phyloP scores from a whole-genome alignment of 2,329 filamentous ascomycete species.

The Xylaria sp. region DNA sequence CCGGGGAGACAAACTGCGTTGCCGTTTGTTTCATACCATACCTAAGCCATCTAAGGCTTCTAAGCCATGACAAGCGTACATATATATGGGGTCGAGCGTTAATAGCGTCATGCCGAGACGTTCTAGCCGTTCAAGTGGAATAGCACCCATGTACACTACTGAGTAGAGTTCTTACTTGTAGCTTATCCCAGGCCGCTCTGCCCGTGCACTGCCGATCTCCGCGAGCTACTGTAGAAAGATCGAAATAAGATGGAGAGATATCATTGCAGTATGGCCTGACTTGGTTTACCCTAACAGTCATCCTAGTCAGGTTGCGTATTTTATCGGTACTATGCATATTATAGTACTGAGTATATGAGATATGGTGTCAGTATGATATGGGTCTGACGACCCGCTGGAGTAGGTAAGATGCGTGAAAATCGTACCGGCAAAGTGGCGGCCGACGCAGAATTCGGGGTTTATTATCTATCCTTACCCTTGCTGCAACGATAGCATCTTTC shows the following conservation, averaged over 20 bases:
- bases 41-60: not conserved
- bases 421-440: not conserved
- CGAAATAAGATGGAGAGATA: not conserved
- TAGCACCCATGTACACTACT: not conserved
- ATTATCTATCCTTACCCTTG: not conserved
- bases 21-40: not conserved
- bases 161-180: not conserved
- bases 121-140: constrained; percentile 15
- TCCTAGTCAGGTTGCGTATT: not conserved
- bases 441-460: not conserved
- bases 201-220: constrained; percentile 5
- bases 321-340: not conserved
- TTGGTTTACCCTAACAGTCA: not conserved
- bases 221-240: not conserved
- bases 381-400: not conserved
- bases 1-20: not conserved
- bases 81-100: not conserved
- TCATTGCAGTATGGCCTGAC: not conserved
- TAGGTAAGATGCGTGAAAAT: not conserved
- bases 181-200: not conserved
- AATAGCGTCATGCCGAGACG: constrained; percentile 15
- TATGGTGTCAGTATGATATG: not conserved
- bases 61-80: not conserved
- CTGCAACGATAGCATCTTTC: too few relatives aligned
- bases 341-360: not conserved